phyloP scores from a whole-genome alignment of 177 flowering plant genomes.

The Vitis hybrid region DNA sequence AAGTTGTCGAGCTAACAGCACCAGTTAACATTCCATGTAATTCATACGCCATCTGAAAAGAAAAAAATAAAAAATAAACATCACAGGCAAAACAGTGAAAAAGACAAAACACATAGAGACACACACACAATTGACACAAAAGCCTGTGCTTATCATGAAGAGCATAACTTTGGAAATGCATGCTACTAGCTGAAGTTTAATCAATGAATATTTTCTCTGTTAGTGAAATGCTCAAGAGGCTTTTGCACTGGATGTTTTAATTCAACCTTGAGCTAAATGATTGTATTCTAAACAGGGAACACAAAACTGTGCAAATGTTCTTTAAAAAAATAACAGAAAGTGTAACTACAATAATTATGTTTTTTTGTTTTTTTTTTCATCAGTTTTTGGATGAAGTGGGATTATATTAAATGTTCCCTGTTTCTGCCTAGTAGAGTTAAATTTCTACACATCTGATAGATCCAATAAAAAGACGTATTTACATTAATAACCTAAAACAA shows the following conservation, averaged over 20 bases:
- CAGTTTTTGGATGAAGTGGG: too few relatives aligned
- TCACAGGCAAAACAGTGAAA: not conserved
- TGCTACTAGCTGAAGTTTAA: not conserved
- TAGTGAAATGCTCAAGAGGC: not conserved
- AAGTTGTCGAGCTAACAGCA: constrained; percentile 49
- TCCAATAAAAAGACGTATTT: too few relatives aligned
- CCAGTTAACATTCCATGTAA: constrained; percentile 66
- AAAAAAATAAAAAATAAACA: not conserved
- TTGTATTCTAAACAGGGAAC: not conserved
- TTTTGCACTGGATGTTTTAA: not conserved
- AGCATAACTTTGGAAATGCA: too few relatives aligned
- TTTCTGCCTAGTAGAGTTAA: too few relatives aligned
- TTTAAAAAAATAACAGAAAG: too few relatives aligned
- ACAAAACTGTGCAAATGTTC: too few relatives aligned
- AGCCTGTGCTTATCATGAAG: too few relatives aligned
- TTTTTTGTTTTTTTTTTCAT: too few relatives aligned
- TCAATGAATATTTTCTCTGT: not conserved
- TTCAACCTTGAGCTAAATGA: not conserved
- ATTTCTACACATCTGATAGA: too few relatives aligned
- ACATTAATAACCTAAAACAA: too few relatives aligned
- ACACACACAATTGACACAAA: not conserved
- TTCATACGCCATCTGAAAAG: constrained; percentile 89
- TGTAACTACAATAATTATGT: too few relatives aligned
- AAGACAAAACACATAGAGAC: not conserved
- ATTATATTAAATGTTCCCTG: too few relatives aligned